phyloP scores from a whole-genome alignment of 441 rosid genomes.

The Corymbia calophylla region DNA sequence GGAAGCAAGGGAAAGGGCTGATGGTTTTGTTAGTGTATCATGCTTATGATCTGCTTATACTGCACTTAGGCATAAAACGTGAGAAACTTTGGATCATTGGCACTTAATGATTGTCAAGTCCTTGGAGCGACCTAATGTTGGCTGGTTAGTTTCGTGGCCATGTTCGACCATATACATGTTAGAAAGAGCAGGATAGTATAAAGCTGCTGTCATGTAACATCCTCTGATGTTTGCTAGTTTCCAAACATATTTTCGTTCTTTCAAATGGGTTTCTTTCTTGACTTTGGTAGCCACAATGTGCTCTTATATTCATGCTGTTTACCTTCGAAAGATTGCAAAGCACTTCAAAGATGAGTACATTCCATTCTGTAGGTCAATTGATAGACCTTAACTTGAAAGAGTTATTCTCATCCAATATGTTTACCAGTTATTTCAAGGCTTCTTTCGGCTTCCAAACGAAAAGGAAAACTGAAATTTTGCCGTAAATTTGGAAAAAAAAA shows the following conservation, averaged over 20 bases:
- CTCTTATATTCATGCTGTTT: neutral
- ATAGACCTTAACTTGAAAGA: neutral
- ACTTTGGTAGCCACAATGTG: neutral
- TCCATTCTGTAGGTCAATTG: neutral
- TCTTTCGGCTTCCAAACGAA: neutral
- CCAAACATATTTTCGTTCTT: neutral
- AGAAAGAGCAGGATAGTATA: neutral
- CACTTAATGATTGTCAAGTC: neutral
- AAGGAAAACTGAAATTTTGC: neutral
- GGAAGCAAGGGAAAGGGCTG: neutral
- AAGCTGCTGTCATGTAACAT: neutral
- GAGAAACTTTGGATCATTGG: neutral
- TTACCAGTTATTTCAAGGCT: neutral
- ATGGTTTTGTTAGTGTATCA: neutral
- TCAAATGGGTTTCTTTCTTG: neutral
- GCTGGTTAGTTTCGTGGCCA: neutral
- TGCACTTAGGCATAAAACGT: neutral
- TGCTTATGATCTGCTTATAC: neutral
- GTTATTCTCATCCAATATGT: neutral
- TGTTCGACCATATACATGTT: neutral
- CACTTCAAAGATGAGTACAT: neutral
- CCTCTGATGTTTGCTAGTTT: neutral
- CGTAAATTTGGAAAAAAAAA: neutral
- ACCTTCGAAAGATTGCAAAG: neutral
- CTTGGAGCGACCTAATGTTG: neutral